Base-by-base conservation (phyloP, 768 basidiomycete genomes). In the Fomitopsis serialis region DNA sequence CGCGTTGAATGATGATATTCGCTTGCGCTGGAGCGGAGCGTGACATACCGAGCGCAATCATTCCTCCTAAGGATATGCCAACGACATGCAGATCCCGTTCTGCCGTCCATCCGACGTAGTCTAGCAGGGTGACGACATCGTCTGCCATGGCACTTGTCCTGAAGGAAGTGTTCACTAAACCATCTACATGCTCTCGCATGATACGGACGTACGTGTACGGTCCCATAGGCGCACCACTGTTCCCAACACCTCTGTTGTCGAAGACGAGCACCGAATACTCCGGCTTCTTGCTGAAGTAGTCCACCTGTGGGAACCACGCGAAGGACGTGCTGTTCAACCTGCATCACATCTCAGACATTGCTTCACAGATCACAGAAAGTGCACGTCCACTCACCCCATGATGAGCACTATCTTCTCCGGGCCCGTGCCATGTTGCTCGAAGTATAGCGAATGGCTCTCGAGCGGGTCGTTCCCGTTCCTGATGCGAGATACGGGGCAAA, bases 231-330 rank as follows among this genome's bases (percentile, higher is more conserved):
- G 80, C 73, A 3, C 75, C 79, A 27, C 85, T 88, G 65, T 89
- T 79, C 7, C 91, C 91, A 6, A 88, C 88, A 1, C 91, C 91
- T 34, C 91, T 78, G 65, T 93, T 92, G 67, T 92, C 91, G 63
- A 92, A 91, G 4, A 89, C 87, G 1, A 92, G 72, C 12, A 80
- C 70, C 0, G 81, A 76, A 61, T 85, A 86, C 29, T 80, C 70
- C 12, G 72, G 68, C 15, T 75, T 66, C n/a, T 63, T 67, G 8
- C 76, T 74, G 58, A 92, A 90, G 62, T 85, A 73, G 3, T 75
- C 66, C 2, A 92, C 84, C 64, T 92, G 88, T 0, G 70, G 61
- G 0, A 65, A 62, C 89, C 87, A 90, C 1, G 75, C 74, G 61
- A 84, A 88, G 4, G 76, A 80, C 57, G 72, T 81, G 50, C 76